Evolutionary conservation across 148 eudicot genomes (phyloP), one percentile per base, ranked within the genome.

Genomic region (Beta vulgaris): DNA sequence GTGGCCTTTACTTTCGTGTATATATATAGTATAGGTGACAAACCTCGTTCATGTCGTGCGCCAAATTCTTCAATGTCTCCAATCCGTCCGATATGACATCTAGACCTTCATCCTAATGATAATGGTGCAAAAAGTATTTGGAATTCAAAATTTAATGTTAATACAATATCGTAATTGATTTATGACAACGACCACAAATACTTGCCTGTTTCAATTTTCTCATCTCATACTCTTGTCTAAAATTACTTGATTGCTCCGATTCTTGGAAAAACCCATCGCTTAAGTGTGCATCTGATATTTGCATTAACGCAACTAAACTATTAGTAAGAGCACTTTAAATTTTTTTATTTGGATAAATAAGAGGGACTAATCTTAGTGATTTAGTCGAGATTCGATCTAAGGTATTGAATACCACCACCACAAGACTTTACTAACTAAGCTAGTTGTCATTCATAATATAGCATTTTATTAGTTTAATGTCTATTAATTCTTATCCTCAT

Each of bases 41-140:
- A 80, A 91, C 98, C 97, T 95, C 98, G 70, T 95, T 95, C 96
- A 95, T 90, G 71, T 95, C 98, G 66, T 80, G 74, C 64, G 98
- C 98, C 91, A 95, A 83, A 78, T 84, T 88, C 83, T 95, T 95
- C 76, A 95, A 69, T 1, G 98, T 95, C 79, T 89, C 98, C 76
- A 95, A 71, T 72, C 98, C 98, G 80, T 95, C 97, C 76, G 93
- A 84, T 84, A 95, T 95, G 36, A 89, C 68, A 69, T 92, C 98
- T 82, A 95, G 60, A 26, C 98, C 98, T 90, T 95, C 87, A 78
- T 95, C 97, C 98, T 95, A 69, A n/a, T 26, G 37, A 29, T 69
- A 72, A 53, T 35, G 16, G 31, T 28, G 2, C 23, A 9, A 25
- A 66, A 42, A 25, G 13, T 10, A 13, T 37, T 65, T 5, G 5